Evolutionary conservation across 192 early-diverging fungal genomes (phyloP), one percentile per base, ranked within the genome.

Genomic region (Coemansia sp.): DNA sequence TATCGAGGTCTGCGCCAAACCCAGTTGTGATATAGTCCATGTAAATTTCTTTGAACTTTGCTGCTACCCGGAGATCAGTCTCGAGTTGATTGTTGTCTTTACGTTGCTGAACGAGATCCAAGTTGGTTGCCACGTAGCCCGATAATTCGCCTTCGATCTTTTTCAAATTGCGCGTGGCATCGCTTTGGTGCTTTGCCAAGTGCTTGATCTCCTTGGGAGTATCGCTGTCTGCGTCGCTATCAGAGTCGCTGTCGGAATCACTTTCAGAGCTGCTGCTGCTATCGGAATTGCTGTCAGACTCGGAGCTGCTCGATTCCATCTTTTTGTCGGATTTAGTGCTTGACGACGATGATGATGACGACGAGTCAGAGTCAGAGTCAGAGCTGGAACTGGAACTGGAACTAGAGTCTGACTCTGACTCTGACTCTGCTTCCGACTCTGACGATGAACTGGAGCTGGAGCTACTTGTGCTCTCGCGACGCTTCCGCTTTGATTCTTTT

Each of bases 21-120:
- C 75, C 80, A 8, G 61, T 73, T 2, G 80, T 74, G 10, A 74
- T 66, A 38, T 77, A 74, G 25, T 77, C 75, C 80, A 82, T 82
- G 63, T 82, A 82, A 19, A 77, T 63, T 51, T 75, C 67, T 39
- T 73, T 80, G 66, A 80, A 80, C 67, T 68, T 71, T 29, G 64
- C 42, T 39, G 51, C 46, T 31, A 64, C 57, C 41, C 41, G 55
- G 51, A 36, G 53, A 60, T 73, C 78, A 19, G 36, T 38, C 25
- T 63, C 64, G 17, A 9, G 23, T 15, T 37, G 60, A 31, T 36
- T 55, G 19, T 3, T 8, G 44, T 25, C 39, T 14, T 50, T 19
- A 17, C 72, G 36, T 4, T 69, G 57, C 42, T 66, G 66, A 23
- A 80, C 45, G 37, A 80, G 67, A 21, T 69, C 69, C 14, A 80